Evolutionary conservation across 176 grass and related monocot genomes (phyloP), one percentile per base, ranked within the genome.

Genomic region (Carex cristatella): DNA sequence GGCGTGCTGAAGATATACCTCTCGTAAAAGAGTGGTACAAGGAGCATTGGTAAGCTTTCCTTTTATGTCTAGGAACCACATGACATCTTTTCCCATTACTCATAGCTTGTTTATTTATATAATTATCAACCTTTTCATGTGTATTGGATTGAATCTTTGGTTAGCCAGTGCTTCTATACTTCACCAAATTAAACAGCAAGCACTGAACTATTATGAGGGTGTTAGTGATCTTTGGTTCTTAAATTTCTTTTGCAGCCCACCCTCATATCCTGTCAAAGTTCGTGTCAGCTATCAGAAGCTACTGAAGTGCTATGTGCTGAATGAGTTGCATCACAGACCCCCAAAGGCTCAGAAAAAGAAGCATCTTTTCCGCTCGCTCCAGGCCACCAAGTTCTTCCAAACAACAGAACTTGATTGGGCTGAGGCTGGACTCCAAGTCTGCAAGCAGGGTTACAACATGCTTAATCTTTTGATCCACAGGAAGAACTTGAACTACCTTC

Each of bases 371-470:
- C 93, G 91, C 32, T 98, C 96, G 40, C 87, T 95, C 69, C 96
- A 98, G 84, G 91, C 93, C 33, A 98, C 96, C 31, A 98, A 95
- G 14, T 98, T 98, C 69, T 98, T 98, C 67, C 96, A 98, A 89
- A 98, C 93, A 67, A 98, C 96, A 79, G 96, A 95, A 83, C 87
- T 98, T 69, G 96, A 98, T 74, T 98, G 96, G 96, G 96, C 91
- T 61, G 96, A 98, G 90, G 96, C 96, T 33, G 96, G 96, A 14
- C 61, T 98, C 65, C 96, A 98, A 89, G 96, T 98, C 80, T 98
- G 93, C 82, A 98, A 98, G 81, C 96, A 98, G 79, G 96, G 96
- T 37, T 98, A 95, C 88, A 98, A 98, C 87, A 98, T 98, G 96
- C 81, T 98, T 0, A 98, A 98, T 77, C 84, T 98, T 81, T 93